phyloP scores from a whole-genome alignment of 1,284 basidiomycete genomes.

The Fomitopsis palustris region DNA sequence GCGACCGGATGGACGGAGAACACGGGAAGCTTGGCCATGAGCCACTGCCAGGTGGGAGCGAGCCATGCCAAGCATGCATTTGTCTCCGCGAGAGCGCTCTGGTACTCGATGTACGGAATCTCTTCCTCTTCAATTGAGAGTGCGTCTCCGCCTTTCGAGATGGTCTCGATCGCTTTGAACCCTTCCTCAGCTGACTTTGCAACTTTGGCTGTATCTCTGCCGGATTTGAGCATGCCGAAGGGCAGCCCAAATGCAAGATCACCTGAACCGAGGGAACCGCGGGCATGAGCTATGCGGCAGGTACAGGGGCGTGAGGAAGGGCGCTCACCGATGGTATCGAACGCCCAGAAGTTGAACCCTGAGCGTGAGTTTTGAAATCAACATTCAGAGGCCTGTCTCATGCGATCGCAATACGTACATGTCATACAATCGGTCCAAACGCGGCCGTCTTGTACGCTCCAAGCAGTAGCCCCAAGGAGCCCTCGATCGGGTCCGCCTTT shows the following conservation, averaged over 20 bases:
- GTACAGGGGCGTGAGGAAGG: not conserved
- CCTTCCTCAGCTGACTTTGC: slow-evolving; percentile 1
- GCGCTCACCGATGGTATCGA: slow-evolving; percentile 30
- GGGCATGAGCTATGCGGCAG: not conserved
- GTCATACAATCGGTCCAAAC: slow-evolving; percentile 70
- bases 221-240: slow-evolving; percentile 20
- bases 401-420: slow-evolving; percentile 32
- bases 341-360: slow-evolving; percentile 45
- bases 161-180: not conserved
- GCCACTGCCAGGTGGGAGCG: slow-evolving; percentile 20
- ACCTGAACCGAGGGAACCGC: slow-evolving; percentile 23
- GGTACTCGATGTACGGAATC: slow-evolving; percentile 2
- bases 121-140: slow-evolving; percentile 11
- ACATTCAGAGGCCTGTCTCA: not conserved
- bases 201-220: slow-evolving; percentile 12
- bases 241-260: slow-evolving; percentile 41
- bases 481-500: slow-evolving; percentile 37
- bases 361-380: slow-evolving; percentile 21
- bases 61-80: slow-evolving; percentile 15
- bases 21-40: slow-evolving; percentile 16
- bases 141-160: not conserved
- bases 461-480: slow-evolving; percentile 53
- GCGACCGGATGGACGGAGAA: slow-evolving; percentile 18
- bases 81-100: slow-evolving; percentile 18
- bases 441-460: slow-evolving; percentile 50